Evolutionary conservation across 2,329 filamentous ascomycete species (phyloP).

Genomic region (Fusarium hostae): DNA sequence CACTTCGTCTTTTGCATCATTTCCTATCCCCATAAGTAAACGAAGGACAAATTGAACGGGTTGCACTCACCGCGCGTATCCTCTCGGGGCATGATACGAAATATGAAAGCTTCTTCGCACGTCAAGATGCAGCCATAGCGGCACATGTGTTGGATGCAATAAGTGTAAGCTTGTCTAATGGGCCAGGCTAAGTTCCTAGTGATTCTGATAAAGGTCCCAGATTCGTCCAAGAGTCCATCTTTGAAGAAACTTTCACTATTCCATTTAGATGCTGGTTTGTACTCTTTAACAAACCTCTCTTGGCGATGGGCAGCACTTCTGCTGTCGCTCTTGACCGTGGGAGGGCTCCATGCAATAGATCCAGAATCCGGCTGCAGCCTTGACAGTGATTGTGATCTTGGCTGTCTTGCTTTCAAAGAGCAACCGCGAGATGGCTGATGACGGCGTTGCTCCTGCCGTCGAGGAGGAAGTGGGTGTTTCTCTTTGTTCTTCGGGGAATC

Average conservation of each 20-base stretch:
- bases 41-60: rapidly evolving
- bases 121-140: constrained; percentile 33
- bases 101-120: constrained; percentile 30
- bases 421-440: not conserved
- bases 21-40: not conserved
- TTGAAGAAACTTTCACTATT: constrained; percentile 9
- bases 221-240: constrained; percentile 1
- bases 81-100: not conserved
- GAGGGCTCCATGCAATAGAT: not conserved
- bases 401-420: not conserved
- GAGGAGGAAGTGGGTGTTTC: not conserved
- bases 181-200: constrained; percentile 10
- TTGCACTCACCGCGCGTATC: not conserved
- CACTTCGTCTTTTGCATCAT: not conserved
- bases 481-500: not conserved
- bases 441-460: not conserved
- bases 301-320: not conserved
- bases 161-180: constrained; percentile 27
- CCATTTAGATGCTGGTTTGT: constrained; percentile 24
- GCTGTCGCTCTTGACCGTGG: not conserved
- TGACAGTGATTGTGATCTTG: not conserved
- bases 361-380: constrained; percentile 7
- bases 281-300: constrained; percentile 30
- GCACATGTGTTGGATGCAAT: constrained; percentile 27
- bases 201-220: not conserved